A percentile compares a stretch with the other conserved stretches of the same genome.
Evolutionary conservation across 352 stramenopile species (phyloP).

Genomic region (Pythium chondricola): DNA sequence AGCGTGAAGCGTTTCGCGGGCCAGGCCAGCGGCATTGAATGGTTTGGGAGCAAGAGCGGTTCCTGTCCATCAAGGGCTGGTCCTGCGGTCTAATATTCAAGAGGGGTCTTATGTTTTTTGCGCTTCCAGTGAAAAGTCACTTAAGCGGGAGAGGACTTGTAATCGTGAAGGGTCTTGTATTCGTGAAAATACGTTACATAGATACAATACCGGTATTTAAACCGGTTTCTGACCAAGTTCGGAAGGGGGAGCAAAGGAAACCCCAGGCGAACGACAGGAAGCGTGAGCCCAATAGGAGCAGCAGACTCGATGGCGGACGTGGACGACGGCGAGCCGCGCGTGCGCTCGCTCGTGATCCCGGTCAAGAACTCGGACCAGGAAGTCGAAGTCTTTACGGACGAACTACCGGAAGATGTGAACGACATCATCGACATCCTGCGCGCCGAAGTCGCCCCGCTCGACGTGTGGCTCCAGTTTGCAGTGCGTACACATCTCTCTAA

Average conservation of each 20-base stretch:
- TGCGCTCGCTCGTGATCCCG: constrained; percentile 81
- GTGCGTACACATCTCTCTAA: constrained; percentile 41
- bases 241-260: not conserved
- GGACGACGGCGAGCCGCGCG: constrained; percentile 23
- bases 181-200: constrained; percentile 1
- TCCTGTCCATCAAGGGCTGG: too few relatives aligned
- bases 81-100: not conserved
- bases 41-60: too few relatives aligned
- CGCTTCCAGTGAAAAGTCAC: not conserved
- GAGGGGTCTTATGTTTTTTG: not conserved
- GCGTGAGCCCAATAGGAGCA: not conserved
- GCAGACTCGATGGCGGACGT: constrained; percentile 23
- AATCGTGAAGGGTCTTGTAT: constrained; percentile 3
- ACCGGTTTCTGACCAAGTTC: not conserved
- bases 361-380: constrained; percentile 87
- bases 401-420: constrained; percentile 87
- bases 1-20: too few relatives aligned
- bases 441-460: constrained; percentile 85
- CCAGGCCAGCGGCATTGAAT: too few relatives aligned
- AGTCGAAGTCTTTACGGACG: constrained; percentile 88
- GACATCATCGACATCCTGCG: constrained; percentile 90
- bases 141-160: not conserved
- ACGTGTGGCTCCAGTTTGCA: constrained; percentile 90
- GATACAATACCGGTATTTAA: constrained; percentile 9
- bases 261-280: not conserved